These are phyloP conservation scores for Cucumis hystrix DNA, from an alignment of 306 rosid species.

Conservation along the genomic window DNA sequence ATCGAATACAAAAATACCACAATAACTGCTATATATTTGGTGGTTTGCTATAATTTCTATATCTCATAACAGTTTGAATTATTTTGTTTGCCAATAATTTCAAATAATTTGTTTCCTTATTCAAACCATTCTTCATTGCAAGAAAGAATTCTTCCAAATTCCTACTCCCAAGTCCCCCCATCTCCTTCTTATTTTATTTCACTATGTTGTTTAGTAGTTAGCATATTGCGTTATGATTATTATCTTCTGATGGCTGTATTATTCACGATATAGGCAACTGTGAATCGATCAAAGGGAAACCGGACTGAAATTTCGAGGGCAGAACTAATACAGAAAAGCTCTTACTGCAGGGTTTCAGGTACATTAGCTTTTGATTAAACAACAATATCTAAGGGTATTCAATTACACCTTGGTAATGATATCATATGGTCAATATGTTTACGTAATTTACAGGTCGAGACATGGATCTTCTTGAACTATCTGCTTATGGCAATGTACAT, in stretches of 20 bases:
- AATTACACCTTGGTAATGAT: background rate
- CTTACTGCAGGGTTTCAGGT: slow-evolving; percentile 94
- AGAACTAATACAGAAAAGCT: slow-evolving; percentile 81
- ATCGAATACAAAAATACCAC: background rate
- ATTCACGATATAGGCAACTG: slow-evolving; percentile 50
- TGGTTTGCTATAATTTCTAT: background rate
- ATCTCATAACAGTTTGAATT: background rate
- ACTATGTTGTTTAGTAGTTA: background rate
- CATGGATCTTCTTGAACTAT: slow-evolving; percentile 86
- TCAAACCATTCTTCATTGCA: background rate
- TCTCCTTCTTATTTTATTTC: background rate
- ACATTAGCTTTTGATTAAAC: background rate
- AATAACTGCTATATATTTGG: background rate
- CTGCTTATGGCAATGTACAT: slow-evolving; percentile 71
- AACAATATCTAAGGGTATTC: background rate
- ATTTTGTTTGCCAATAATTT: background rate
- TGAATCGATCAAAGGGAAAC: slow-evolving; percentile 80
- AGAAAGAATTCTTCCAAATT: background rate
- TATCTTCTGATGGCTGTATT: background rate
- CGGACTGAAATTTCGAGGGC: slow-evolving; percentile 60
- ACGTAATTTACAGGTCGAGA: slow-evolving; percentile 52
- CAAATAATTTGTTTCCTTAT: background rate
- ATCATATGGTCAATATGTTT: slow-evolving; percentile 1
- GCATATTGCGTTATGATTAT: background rate
- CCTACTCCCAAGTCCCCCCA: background rate